Evolutionary conservation across 140 eudicot species (phyloP).

Genomic region (Flaveria floridana): DNA sequence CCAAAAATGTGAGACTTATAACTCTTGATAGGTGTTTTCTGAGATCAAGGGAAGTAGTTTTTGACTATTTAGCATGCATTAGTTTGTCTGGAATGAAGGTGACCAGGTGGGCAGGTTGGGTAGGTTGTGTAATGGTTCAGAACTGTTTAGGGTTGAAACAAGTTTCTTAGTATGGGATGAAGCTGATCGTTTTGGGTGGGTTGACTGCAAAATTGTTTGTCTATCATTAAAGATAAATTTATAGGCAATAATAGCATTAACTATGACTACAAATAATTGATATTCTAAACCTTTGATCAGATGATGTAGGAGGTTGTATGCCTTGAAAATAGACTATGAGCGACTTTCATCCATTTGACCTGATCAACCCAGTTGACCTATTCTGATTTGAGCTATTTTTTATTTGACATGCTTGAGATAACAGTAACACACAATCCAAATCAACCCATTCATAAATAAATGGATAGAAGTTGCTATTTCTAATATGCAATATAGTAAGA

Average conservation of each 20-base stretch:
- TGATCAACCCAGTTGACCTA: neutral
- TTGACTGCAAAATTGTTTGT: too few relatives aligned
- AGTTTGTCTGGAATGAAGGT: neutral
- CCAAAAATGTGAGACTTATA: constrained; percentile 51
- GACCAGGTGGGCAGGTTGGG: neutral
- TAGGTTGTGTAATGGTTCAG: neutral
- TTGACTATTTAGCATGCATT: neutral
- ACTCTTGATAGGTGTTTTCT: constrained; percentile 1
- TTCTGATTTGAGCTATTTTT: neutral
- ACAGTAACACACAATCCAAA: neutral
- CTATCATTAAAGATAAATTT: too few relatives aligned
- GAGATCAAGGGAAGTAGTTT: neutral
- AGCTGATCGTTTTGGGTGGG: neutral
- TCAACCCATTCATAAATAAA: neutral
- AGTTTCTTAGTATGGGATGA: neutral
- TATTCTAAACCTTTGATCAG: too few relatives aligned
- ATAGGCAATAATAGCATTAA: too few relatives aligned
- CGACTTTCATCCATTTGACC: neutral
- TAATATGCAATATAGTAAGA: neutral
- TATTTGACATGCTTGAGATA: neutral
- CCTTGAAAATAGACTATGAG: too few relatives aligned
- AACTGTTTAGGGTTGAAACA: neutral
- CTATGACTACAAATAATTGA: too few relatives aligned
- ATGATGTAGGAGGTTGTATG: too few relatives aligned
- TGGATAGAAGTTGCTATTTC: neutral